Evolutionary conservation across 2,329 filamentous ascomycete genomes (phyloP).

Genomic region (Polychaeton citri): DNA sequence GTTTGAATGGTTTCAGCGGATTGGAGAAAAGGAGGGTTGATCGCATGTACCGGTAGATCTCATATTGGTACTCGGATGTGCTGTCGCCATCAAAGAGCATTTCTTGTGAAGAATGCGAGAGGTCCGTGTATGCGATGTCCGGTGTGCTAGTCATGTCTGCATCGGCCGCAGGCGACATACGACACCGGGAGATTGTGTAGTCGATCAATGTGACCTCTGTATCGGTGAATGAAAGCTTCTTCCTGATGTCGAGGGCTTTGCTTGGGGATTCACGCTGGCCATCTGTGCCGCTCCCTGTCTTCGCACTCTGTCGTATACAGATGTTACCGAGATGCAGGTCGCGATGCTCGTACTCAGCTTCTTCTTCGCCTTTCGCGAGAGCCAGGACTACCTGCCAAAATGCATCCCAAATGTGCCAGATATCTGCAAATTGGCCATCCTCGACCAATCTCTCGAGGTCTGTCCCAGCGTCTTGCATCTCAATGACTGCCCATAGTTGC

Average conservation of each 20-base stretch:
- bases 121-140: constrained; percentile 32
- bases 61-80: constrained; percentile 39
- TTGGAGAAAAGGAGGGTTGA: constrained; percentile 25
- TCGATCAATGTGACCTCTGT: constrained; percentile 54
- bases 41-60: constrained; percentile 42
- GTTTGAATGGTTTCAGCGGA: constrained; percentile 20
- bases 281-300: constrained; percentile 9
- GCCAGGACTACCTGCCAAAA: constrained; percentile 55
- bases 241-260: constrained; percentile 11
- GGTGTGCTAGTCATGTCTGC: neutral
- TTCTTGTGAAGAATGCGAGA: constrained; percentile 25
- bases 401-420: constrained; percentile 44
- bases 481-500: constrained; percentile 50
- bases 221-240: constrained; percentile 38
- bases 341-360: constrained; percentile 50
- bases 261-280: neutral
- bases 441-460: constrained; percentile 35
- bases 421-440: constrained; percentile 20
- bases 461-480: constrained; percentile 52
- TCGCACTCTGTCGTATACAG: constrained; percentile 31
- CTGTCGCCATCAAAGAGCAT: constrained; percentile 34
- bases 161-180: constrained; percentile 22
- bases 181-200: constrained; percentile 52
- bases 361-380: constrained; percentile 47
- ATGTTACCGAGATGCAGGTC: constrained; percentile 56